Percentiles rank a stretch among this genome's conserved stretches.
Evolutionary conservation across 2,329 filamentous ascomycete species (phyloP).

Genomic region (Clonostachys solani): DNA sequence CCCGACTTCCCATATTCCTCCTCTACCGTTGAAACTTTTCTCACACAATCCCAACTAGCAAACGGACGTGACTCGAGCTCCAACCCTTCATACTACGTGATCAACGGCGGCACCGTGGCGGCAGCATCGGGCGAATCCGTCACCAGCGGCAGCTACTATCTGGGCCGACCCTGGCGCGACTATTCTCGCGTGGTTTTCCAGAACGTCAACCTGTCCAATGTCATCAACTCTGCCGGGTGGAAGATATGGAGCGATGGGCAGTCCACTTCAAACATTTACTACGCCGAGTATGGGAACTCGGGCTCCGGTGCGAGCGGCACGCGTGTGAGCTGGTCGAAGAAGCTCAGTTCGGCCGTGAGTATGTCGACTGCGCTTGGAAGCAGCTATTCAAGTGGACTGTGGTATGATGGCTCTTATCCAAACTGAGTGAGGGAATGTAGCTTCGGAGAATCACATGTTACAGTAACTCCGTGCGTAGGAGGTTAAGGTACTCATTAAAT

Average conservation of each 20-base stretch:
- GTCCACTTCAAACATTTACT: conserved; percentile 46
- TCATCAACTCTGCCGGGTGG: conserved; percentile 44
- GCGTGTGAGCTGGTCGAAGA: conserved; percentile 37
- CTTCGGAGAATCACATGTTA: too few relatives aligned
- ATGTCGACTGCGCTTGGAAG: conserved; percentile 9
- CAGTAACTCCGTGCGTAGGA: too few relatives aligned
- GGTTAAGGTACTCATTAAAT: too few relatives aligned
- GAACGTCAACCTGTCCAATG: conserved; percentile 31
- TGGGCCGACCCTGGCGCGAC: conserved; percentile 40
- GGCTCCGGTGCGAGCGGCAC: conserved; percentile 49
- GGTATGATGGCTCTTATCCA: too few relatives aligned
- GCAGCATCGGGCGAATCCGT: conserved; percentile 12
- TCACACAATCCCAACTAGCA: conserved; percentile 13
- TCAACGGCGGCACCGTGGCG: conserved; percentile 32
- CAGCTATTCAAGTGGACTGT: too few relatives aligned
- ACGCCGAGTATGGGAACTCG: conserved; percentile 55
- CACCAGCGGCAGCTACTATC: conserved; percentile 26
- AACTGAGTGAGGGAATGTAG: too few relatives aligned
- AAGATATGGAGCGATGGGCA: conserved; percentile 43
- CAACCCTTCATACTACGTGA: conserved; percentile 33
- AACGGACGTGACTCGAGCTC: conserved; percentile 31
- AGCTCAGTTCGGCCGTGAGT: conserved; percentile 24
- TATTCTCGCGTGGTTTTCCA: conserved; percentile 44
- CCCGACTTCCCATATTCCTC: not conserved
- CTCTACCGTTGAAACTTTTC: too few relatives aligned